phyloP scores from a whole-genome alignment of 768 basidiomycete genomes.

The Calocybe cyanea region DNA sequence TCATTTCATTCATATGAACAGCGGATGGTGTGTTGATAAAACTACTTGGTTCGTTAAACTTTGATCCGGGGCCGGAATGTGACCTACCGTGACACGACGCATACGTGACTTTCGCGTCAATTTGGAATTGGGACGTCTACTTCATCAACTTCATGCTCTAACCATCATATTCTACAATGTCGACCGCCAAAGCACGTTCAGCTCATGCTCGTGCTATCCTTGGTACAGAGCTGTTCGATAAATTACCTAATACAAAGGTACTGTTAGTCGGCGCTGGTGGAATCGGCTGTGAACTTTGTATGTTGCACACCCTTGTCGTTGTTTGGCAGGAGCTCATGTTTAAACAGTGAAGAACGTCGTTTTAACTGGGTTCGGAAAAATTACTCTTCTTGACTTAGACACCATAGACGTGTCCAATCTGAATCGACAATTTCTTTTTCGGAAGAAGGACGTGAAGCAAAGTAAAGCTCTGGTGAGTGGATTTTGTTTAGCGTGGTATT shows the following conservation, averaged over 20 bases:
- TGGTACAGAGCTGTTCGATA: slow-evolving; percentile 63
- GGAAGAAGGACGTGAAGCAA: slow-evolving; percentile 95
- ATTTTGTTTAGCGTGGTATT: neutral
- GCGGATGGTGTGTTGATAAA: too few species aligned
- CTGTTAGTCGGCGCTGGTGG: slow-evolving; percentile 94
- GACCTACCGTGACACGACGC: slow-evolving; percentile 20
- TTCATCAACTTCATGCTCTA: neutral
- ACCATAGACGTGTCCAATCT: slow-evolving; percentile 98
- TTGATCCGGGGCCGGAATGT: slow-evolving; percentile 1
- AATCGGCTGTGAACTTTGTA: slow-evolving; percentile 94
- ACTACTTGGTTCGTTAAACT: neutral
- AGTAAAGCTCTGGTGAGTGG: slow-evolving; percentile 82
- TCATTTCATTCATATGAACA: too few species aligned
- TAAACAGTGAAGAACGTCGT: slow-evolving; percentile 90
- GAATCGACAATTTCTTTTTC: slow-evolving; percentile 95
- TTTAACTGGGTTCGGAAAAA: slow-evolving; percentile 86
- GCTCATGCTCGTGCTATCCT: slow-evolving; percentile 75
- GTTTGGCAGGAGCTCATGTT: neutral
- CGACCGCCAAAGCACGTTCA: slow-evolving; percentile 45
- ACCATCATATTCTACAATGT: slow-evolving; percentile 35
- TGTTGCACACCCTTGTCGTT: slow-evolving; percentile 22
- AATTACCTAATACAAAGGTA: slow-evolving; percentile 62
- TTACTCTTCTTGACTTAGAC: slow-evolving; percentile 92
- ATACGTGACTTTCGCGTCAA: slow-evolving; percentile 26
- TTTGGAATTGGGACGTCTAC: neutral